Evolutionary conservation across 352 stramenopile species (phyloP), one percentile per base, ranked within the genome.

Genomic region (Aphanomyces euteiches): DNA sequence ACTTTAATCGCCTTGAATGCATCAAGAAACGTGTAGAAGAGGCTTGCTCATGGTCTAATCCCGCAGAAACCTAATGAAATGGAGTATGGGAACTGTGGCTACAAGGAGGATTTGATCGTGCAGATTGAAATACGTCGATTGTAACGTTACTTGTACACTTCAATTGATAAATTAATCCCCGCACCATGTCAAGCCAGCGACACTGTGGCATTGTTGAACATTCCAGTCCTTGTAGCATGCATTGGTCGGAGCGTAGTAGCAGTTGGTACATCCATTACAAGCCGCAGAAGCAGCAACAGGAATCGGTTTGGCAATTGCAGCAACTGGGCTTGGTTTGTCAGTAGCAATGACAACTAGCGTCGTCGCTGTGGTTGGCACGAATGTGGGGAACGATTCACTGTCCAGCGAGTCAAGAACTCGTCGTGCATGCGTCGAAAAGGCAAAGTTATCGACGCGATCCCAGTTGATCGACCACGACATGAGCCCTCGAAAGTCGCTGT

Each of bases 381-480:
- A 50, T n/a, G 43, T 50, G 10, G 43, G 43, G 43, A 50, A n/a
- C 10, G 43, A n/a, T 12, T 12, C 43, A n/a, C 43, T 12, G 17
- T 50, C 17, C 5, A 19, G 7, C 0, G 61, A 38, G 15, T 70
- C 64, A 36, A 70, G 47, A 15, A 47, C 45, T 17, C 21, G 3
- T 45, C 64, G 64, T 10, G 47, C 47, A 8, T 19, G 45, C n/a
- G 19, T 17, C 15, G 64, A 70, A 53, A 70, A 70, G 10, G 28
- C 37, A 70, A 64, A 70, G 17, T 43, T 17, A n/a, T 70, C 64
- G 21, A 61, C 47, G 5, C 47, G 47, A n/a, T 70, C 64, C 64
- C 64, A 70, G 54, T 70, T 70, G 54, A 70, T 70, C 40, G 36
- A 56, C 64, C 64, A 70, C n/a, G 64, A 48, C 64, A 70, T 70